Evolutionary conservation across 73 alveolate species (phyloP), one percentile per base, ranked within the genome.

Genomic region (Blepharisma japonicum): DNA sequence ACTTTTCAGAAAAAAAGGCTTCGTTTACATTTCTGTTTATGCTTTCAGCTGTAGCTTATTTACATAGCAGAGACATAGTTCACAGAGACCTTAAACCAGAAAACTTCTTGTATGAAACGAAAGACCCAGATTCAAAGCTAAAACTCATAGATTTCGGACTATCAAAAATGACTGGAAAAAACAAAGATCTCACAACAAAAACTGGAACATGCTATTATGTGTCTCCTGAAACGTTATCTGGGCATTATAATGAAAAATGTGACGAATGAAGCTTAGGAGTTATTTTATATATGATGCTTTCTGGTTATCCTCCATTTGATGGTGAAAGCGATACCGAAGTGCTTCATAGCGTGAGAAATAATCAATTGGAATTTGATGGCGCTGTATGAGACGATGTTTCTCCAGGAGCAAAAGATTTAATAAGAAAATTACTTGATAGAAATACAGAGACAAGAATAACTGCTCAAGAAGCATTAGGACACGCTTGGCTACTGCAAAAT

Each of bases 251-350:
- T 55, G 86, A 81, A 76, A 81, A 91, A 82, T 94, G 98, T 56
- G 98, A 94, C 81, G 77, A 91, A 20, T 94, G 98, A 97, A 81
- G 95, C 32, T 86, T 94, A 7, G 98, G 98, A 6, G 97, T 93
- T 6, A 81, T 94, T 45, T 86, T 94, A 61, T 94, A 87, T 77
- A 89, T 91, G 70, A 55, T 91, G 84, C 87, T 94, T 53, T 83
- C 94, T 71, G 98, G 98, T 5, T 91, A 94, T 51, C 94, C 96
- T 6, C 98, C 98, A 53, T 94, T 91, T 81, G 94, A 87, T 42
- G 98, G 98, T 4, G 87, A 83, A 55, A 84, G 81, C 66, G 87
- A 94, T 68, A 74, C 76, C 55, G 98, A 91, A 46, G 89, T 94
- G 14, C 91, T 91, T 83, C 80, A 83, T 81, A 86, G 82, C 66